Percentiles rank a stretch among this genome's conserved stretches.
Conservation (phyloP, 345 rosid species). For the Erodium maritimum region DNA sequence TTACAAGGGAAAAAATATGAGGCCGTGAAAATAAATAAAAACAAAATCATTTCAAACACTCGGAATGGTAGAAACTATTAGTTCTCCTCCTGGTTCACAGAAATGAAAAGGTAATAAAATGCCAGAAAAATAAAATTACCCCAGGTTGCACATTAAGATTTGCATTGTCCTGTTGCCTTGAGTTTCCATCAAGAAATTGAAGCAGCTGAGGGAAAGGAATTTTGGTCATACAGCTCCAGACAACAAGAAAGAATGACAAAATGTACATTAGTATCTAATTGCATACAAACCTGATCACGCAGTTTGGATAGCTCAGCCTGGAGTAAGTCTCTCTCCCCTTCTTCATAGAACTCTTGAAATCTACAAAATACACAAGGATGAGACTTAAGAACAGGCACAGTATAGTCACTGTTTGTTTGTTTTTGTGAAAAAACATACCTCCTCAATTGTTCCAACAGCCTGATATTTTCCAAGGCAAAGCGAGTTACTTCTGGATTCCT, state of each 20-base stretch:
- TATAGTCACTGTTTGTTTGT: conserved; percentile 2
- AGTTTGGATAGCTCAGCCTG: conserved; percentile 54
- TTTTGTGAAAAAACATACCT: conserved; percentile 33
- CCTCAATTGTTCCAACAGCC: conserved; percentile 79
- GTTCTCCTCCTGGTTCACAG: not conserved
- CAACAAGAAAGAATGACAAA: conserved; percentile 3
- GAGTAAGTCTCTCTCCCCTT: conserved; percentile 87
- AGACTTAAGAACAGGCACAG: conserved; percentile 1
- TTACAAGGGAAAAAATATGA: conserved; percentile 9
- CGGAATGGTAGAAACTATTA: not conserved
- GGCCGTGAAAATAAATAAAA: conserved; percentile 4
- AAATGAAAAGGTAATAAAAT: not conserved
- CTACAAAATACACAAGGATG: conserved; percentile 28
- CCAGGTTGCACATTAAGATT: conserved; percentile 28
- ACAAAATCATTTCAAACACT: conserved; percentile 6
- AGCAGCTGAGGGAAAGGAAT: conserved; percentile 34
- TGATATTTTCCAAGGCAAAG: conserved; percentile 87
- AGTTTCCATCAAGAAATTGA: conserved; percentile 44
- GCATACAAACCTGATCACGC: conserved; percentile 57
- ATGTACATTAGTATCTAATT: conserved; percentile 8
- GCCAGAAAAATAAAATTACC: conserved; percentile 17
- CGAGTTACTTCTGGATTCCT: conserved; percentile 92
- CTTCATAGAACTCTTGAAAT: conserved; percentile 90
- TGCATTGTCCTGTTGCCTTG: conserved; percentile 27
- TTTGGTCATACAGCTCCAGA: conserved; percentile 2